Conservation (phyloP, 768 basidiomycete species). For the Tylopilus sp. region DNA sequence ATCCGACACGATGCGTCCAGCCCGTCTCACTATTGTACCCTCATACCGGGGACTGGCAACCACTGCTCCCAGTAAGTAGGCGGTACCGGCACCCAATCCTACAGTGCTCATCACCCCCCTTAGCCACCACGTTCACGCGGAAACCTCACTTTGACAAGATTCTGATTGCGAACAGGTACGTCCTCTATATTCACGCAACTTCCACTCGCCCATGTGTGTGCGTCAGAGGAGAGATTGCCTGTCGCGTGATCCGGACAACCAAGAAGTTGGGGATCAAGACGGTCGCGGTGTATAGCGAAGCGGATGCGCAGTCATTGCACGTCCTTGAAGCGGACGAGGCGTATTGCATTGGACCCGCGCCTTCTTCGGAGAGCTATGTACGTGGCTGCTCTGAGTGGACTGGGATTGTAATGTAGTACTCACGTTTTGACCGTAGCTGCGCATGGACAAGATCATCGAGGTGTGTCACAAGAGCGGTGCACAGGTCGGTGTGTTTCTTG, state of each 20-base stretch:
- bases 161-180: constrained; percentile 80
- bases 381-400: constrained; percentile 27
- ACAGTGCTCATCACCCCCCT: background rate
- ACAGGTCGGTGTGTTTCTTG: constrained; percentile 49
- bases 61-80: constrained; percentile 14
- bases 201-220: background rate
- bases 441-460: constrained; percentile 85
- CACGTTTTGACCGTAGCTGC: constrained; percentile 48
- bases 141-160: constrained; percentile 84
- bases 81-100: background rate
- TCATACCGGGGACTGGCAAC: constrained; percentile 17
- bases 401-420: background rate
- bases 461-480: constrained; percentile 80
- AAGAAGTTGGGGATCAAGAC: constrained; percentile 85
- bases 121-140: constrained; percentile 9
- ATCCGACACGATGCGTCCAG: background rate
- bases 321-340: constrained; percentile 86
- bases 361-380: constrained; percentile 86
- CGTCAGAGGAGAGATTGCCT: constrained; percentile 89
- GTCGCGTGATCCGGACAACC: constrained; percentile 89
- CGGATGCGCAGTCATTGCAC: constrained; percentile 77
- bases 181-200: no score
- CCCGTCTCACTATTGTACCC: background rate
- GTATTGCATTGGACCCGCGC: constrained; percentile 91
- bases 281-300: constrained; percentile 90